Percentiles rank a stretch among this genome's conserved stretches.
phyloP scores from a whole-genome alignment of 1,284 basidiomycete genomes.

The Tausonia pullulans region DNA sequence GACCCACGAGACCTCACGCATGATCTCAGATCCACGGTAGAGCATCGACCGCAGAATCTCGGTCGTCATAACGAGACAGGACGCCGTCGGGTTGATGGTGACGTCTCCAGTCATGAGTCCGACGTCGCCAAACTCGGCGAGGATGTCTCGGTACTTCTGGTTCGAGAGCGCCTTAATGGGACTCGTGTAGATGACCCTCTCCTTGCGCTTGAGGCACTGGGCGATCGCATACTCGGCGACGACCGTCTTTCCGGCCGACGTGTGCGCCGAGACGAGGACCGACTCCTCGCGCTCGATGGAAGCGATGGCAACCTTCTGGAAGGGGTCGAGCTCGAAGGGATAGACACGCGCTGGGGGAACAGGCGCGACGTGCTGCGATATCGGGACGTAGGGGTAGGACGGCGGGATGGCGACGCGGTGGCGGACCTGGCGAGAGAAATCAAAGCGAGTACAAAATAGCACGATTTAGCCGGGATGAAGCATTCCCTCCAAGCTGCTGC shows the following conservation, averaged over 20 bases:
- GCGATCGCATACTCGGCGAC: conserved; percentile 99
- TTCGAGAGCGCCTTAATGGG: conserved; percentile 99
- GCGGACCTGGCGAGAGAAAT: conserved; percentile 47
- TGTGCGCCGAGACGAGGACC: conserved; percentile 97
- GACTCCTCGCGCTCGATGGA: conserved; percentile 96
- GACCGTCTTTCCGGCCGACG: conserved; percentile 95
- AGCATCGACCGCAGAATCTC: conserved; percentile 99
- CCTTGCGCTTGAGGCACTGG: conserved; percentile 80
- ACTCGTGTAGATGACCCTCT: conserved; percentile 97
- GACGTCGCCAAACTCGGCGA: conserved; percentile 92
- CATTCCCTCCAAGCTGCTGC: background rate
- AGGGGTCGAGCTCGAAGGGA: conserved; percentile 94
- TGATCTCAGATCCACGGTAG: conserved; percentile 96
- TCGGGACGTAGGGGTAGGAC: conserved; percentile 81
- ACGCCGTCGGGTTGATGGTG: conserved; percentile 96
- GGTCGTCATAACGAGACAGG: conserved; percentile 98
- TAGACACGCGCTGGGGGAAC: conserved; percentile 85
- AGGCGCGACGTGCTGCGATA: conserved; percentile 82
- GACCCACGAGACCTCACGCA: conserved; percentile 99
- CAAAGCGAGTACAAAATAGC: background rate
- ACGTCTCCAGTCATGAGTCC: conserved; percentile 99
- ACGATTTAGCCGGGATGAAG: background rate
- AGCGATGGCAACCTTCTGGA: conserved; percentile 87
- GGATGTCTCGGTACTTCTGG: conserved; percentile 97
- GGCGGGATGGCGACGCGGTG: conserved; percentile 94